These are phyloP conservation scores for Pisolithus thermaeus DNA, from an alignment of 1,284 basidiomycete species.

Conservation along the genomic window DNA sequence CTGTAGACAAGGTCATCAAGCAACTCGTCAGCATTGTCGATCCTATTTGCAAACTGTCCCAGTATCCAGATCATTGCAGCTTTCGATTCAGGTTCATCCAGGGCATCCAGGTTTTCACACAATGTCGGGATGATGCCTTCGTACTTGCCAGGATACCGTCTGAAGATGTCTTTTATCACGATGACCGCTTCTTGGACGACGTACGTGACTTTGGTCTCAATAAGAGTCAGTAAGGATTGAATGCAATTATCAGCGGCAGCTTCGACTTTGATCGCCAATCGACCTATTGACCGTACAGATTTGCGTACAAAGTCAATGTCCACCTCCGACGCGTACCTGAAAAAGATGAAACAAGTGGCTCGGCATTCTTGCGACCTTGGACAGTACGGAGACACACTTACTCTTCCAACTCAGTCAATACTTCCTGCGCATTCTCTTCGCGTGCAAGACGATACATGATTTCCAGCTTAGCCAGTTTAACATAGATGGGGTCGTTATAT, in stretches of 20 bases:
- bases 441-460: constrained; percentile 96
- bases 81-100: constrained; percentile 96
- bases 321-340: constrained; percentile 94
- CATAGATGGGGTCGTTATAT: constrained; percentile 99
- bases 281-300: constrained; percentile 93
- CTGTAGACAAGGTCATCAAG: constrained; percentile 88
- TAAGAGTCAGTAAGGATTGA: constrained; percentile 77
- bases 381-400: constrained; percentile 34
- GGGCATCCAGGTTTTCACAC: constrained; percentile 85
- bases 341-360: neutral
- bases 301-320: constrained; percentile 98
- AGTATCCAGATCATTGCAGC: constrained; percentile 98
- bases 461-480: constrained; percentile 97
- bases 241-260: constrained; percentile 88
- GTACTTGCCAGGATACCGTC: constrained; percentile 94
- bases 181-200: constrained; percentile 98
- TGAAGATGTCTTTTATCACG: constrained; percentile 97
- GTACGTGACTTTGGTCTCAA: constrained; percentile 93
- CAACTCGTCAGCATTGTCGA: constrained; percentile 94
- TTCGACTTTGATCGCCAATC: constrained; percentile 95
- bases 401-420: constrained; percentile 94
- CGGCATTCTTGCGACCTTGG: neutral
- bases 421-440: constrained; percentile 86
- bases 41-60: constrained; percentile 94
- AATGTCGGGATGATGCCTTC: constrained; percentile 92